Conservation (phyloP, 228 moss, liverwort and hornwort genomes). For the Sphagnum magellanicum region DNA sequence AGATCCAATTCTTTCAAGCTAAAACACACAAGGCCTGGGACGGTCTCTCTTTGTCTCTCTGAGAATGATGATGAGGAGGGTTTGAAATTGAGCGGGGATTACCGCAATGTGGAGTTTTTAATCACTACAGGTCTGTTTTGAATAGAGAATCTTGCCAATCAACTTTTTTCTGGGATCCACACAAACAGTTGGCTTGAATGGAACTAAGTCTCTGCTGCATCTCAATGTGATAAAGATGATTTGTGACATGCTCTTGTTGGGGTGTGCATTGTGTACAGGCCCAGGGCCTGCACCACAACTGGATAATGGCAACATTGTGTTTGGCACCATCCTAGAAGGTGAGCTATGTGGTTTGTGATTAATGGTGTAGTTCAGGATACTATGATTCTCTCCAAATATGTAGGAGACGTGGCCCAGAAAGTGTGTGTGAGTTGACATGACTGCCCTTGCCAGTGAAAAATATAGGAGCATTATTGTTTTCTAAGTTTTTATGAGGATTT, state of each 20-base stretch:
- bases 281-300: conserved; percentile 86
- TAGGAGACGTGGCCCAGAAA: neutral
- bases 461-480: too few species aligned
- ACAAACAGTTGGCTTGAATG: neutral
- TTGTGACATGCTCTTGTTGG: neutral
- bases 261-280: conserved; percentile 22
- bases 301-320: conserved; percentile 83
- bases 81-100: conserved; percentile 66
- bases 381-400: neutral
- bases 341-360: conserved; percentile 6
- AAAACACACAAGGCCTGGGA: conserved; percentile 70
- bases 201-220: neutral
- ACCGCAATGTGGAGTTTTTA: conserved; percentile 92
- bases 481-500: neutral
- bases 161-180: neutral
- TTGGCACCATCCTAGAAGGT: conserved; percentile 94
- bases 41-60: conserved; percentile 77
- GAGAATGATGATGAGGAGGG: conserved; percentile 89
- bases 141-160: neutral
- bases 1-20: conserved; percentile 63
- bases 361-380: neutral
- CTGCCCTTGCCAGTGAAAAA: neutral
- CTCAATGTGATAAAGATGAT: neutral
- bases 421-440: conserved; percentile 5
- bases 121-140: conserved; percentile 71